Base-by-base conservation (phyloP, 805 yeast species). In the Torulaspora quercuum region DNA sequence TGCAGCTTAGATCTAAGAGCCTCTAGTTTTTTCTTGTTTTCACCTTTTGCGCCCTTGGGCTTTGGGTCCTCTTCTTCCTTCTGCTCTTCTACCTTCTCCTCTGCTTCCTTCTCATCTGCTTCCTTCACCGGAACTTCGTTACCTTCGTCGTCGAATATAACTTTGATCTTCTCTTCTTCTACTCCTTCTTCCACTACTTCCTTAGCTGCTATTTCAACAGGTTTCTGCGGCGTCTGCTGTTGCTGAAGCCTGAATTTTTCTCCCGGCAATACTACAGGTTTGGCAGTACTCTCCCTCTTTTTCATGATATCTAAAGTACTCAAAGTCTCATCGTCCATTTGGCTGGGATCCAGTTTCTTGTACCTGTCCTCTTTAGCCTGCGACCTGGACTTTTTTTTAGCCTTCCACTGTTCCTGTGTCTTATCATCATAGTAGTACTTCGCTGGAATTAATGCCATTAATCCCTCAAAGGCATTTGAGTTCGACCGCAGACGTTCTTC, bases 351-450 rank as follows among this genome's bases (percentile, higher is more conserved):
- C 42, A 89, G 69, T 59, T 88, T 89, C 39, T 76, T 75, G 46
- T 75, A 67, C 56, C 82, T 83, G 45, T 75, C 78, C 35, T 66
- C 69, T 47, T 69, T 75, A 13, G 69, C 61, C 48, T 85, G 87
- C 36, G 72, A 76, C 50, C 82, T 83, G 19, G 77, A 62, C 63
- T 80, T 75, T 67, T 87, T 86, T 66, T 79, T 84, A 50, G 80
- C 82, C 50, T 81, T 80, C 97, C 97, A 89, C 63, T 90, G 97
- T 35, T 81, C 80, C 51, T 82, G 79, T 2, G 90, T 81, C 41
- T 85, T 90, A 25, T 84, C 95, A 59, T 89, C 96, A 58, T 85
- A 88, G 59, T 90, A 90, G 55, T 82, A 88, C 56, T 88, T 87
- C 3, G 97, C 95, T 3, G 97, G 97, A 41, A 90, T 89, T 60